Conservation (phyloP, 305 asterid species). For the Solanum hybrid region DNA sequence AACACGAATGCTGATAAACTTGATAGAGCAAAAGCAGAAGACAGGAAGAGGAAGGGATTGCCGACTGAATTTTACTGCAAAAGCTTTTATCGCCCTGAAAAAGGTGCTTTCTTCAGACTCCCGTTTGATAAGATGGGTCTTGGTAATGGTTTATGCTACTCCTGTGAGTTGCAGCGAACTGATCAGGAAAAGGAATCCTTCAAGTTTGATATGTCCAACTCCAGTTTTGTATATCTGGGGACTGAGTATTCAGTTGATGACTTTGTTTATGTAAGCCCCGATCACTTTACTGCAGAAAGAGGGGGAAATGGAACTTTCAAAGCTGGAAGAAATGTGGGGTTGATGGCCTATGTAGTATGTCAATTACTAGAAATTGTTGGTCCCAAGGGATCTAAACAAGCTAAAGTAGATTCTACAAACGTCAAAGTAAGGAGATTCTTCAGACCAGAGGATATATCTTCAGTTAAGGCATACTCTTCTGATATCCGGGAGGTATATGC, state of each 20-base stretch:
- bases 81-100: constrained; percentile 79
- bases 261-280: constrained; percentile 67
- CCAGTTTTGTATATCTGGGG: constrained; percentile 50
- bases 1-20: constrained; percentile 58
- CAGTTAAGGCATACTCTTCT: constrained; percentile 71
- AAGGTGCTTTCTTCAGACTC: constrained; percentile 81
- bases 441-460: constrained; percentile 81
- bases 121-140: constrained; percentile 50
- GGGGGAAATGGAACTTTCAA: constrained; percentile 47
- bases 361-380: constrained; percentile 64
- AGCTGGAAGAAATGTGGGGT: constrained; percentile 89
- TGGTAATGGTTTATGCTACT: constrained; percentile 73
- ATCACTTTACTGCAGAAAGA: constrained; percentile 47
- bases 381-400: constrained; percentile 30
- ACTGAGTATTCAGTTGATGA: constrained; percentile 49
- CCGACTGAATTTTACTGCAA: constrained; percentile 73
- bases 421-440: constrained; percentile 71
- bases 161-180: constrained; percentile 46
- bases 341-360: constrained; percentile 68
- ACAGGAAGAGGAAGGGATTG: constrained; percentile 63
- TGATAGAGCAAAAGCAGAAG: constrained; percentile 77
- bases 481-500: constrained; percentile 79
- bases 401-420: constrained; percentile 29
- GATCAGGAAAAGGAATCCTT: constrained; percentile 32
- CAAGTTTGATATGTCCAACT: constrained; percentile 33